These are phyloP conservation scores for Podospora comata DNA, from an alignment of 495 filamentous ascomycete genomes.

Conservation along the genomic window DNA sequence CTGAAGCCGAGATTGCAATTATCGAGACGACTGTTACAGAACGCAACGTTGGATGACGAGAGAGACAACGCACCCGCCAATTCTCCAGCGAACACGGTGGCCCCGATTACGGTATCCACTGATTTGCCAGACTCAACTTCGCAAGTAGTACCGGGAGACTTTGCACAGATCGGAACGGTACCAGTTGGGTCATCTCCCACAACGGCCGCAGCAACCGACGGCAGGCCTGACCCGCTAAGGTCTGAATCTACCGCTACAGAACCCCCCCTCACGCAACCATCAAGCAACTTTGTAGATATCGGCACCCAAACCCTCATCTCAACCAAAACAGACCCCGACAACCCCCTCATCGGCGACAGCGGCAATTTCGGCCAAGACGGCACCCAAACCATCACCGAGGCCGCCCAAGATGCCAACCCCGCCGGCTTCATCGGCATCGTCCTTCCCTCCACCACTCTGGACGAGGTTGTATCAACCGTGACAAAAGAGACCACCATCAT, in stretches of 20 bases:
- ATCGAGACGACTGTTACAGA: neutral
- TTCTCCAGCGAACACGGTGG: neutral
- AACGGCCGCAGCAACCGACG: neutral
- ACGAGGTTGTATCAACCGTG: conserved; percentile 3
- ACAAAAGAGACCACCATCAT: conserved; percentile 13
- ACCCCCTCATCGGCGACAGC: neutral
- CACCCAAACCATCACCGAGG: neutral
- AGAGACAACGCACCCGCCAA: neutral
- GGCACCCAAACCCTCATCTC: neutral
- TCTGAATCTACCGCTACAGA: neutral
- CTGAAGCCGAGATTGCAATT: conserved; percentile 3
- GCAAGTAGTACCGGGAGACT: neutral
- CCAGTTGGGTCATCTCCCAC: too few relatives aligned
- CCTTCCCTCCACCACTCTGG: neutral
- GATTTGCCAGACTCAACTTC: neutral
- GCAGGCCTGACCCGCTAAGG: neutral
- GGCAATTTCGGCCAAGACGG: neutral
- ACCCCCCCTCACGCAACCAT: neutral
- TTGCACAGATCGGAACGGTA: too few relatives aligned
- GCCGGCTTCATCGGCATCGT: conserved; percentile 1
- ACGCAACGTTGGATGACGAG: neutral
- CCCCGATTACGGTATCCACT: neutral
- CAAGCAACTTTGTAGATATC: neutral
- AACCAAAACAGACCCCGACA: neutral
- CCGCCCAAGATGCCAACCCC: neutral